phyloP scores from a whole-genome alignment of 768 basidiomycete species.

The Lactarius vividus region DNA sequence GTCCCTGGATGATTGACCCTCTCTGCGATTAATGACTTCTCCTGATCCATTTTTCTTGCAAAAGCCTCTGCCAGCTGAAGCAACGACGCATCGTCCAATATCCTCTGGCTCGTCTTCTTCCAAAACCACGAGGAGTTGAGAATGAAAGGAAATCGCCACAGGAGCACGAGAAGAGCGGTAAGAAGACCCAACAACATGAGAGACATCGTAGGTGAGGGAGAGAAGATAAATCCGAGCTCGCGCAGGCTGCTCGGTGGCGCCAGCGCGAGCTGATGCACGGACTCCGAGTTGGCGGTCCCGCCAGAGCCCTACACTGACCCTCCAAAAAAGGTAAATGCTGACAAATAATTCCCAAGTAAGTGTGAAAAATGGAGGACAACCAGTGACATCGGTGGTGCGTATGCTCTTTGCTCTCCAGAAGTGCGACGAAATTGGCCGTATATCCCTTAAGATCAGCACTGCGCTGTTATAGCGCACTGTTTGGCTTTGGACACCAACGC shows the following conservation, averaged over 20 bases:
- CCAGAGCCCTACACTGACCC: not conserved
- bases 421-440: too few relatives aligned
- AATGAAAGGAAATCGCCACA: slow-evolving; percentile 2
- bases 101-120: slow-evolving; percentile 1
- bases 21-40: slow-evolving; percentile 2
- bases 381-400: too few relatives aligned
- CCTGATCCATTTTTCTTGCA: slow-evolving; percentile 11
- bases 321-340: not conserved
- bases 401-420: too few relatives aligned
- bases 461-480: too few relatives aligned
- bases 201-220: not conserved
- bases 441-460: too few relatives aligned
- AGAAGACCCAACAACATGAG: slow-evolving; percentile 1
- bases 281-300: not conserved
- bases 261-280: slow-evolving; percentile 9
- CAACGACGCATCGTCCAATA: slow-evolving; percentile 4
- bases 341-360: not conserved
- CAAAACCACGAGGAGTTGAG: slow-evolving; percentile 5
- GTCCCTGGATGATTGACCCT: slow-evolving; percentile 15
- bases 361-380: too few relatives aligned
- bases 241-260: slow-evolving; percentile 15
- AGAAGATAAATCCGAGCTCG: slow-evolving; percentile 7
- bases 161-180: not conserved
- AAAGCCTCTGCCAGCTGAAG: slow-evolving; percentile 24
- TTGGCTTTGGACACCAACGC: too few relatives aligned